Base-by-base conservation (phyloP, 2,329 filamentous ascomycete species). In the Botrytis fabae region DNA sequence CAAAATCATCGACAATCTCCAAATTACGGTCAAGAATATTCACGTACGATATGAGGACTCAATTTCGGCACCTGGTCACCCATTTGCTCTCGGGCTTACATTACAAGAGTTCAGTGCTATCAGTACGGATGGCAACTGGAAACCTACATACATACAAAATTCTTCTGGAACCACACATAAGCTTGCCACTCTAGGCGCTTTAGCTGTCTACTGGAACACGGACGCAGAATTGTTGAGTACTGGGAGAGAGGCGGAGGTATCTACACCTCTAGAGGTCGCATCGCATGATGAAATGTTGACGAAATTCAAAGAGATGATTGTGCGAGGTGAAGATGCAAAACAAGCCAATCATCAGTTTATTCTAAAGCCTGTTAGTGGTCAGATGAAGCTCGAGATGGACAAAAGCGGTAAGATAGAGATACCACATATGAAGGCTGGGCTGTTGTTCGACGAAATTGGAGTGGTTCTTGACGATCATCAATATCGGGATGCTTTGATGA, bases 191-290 rank as follows among this genome's bases (percentile, higher is more conserved):
- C 86, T 99, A 25, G 94, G 93, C 46, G 94, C 95, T 8, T 84
- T 99, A 69, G 94, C 96, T 4, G 88, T 98, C 16, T 99, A 99
- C 83, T 99, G 97, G 96, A 97, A 99, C 81, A 99, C 96, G 1
- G 95, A 99, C 81, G 90, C 94, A 1, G 87, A 91, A 40, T 87
- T 99, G 6, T 86, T 98, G 61, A 94, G 94, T 20, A 91, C 92
- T 7, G 94, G 94, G 12, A 91, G 92, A 77, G 93, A 96, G 76
- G 89, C 89, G 5, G 85, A 90, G 74, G 85, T 87, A 14, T 83
- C 85, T 5, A 88, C 85, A 60, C 84, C 85, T 46, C 85, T 88
- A 18, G 88, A 93, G 75, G 83, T 87, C 14, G 86, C 92, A 70
- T 85, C 91, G 14, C 94, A 97, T 77, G 88, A 90, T 42, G 92